Base-by-base conservation (phyloP, 1,284 basidiomycete species). In the Rhodotorula sp. region DNA sequence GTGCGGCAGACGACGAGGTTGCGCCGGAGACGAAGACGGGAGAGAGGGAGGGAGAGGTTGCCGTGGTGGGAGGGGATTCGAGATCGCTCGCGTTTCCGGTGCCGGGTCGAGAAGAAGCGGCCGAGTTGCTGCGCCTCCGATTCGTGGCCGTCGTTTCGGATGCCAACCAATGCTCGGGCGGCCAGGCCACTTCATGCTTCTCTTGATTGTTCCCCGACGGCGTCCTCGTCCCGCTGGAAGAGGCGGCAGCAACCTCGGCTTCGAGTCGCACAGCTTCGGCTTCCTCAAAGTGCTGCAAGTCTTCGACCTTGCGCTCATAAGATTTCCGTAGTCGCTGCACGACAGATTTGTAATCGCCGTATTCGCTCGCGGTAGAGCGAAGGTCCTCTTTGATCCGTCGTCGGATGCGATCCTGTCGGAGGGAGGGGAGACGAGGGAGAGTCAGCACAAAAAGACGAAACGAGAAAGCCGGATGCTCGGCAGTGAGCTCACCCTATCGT, bases 271-370 rank as follows among this genome's bases (percentile, higher is more conserved):
- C 26, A 60, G 45, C 59, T 46, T 42, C 53, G 71, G 68, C 70
- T 45, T 67, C 66, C 46, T 75, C 73, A 37, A 73, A 69, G 24
- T 70, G 61, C 46, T 70, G 59, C 24, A 76, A 68, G 54, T 77
- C 76, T 45, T 77, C 76, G 33, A 76, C 74, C 26, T 72, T 75
- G 44, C 74, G 73, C 62, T 77, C 73, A 67, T 77, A 77, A n/a
- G 67, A 60, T 33, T 72, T 69, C 26, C 72, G 67, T 20, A 77
- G 60, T 4, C 72, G 68, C 7, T 55, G 49, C 30, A 71, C 69
- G 54, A 67, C 58, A 6, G 30, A 18, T 59, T 70, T 74, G 73
- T 77, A 78, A n/a, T 77, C 76, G 26, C 54, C 14, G 54, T 77
- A 63, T 46, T 73, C 76, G 49, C 20, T 60, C 12, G 66, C 64